These are phyloP conservation scores for Cronartium ribicola DNA, from an alignment of 1,284 basidiomycete genomes.

Conservation along the genomic window DNA sequence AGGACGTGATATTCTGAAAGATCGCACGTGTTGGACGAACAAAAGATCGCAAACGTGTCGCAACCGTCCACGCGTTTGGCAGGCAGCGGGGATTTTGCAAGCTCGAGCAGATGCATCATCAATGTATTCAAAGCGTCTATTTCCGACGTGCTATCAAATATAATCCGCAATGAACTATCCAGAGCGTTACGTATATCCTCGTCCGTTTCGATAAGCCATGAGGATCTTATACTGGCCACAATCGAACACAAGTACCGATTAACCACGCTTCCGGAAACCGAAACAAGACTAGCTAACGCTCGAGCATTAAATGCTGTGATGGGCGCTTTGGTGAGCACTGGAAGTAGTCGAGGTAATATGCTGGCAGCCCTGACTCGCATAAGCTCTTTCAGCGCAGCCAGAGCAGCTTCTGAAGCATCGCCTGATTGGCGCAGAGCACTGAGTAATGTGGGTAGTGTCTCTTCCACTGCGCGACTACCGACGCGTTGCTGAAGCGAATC, in stretches of 20 bases:
- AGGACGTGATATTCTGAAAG: slow-evolving; percentile 72
- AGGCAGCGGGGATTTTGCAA: slow-evolving; percentile 72
- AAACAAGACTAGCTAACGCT: slow-evolving; percentile 81
- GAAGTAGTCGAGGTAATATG: slow-evolving; percentile 97
- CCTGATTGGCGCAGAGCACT: slow-evolving; percentile 88
- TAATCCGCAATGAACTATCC: slow-evolving; percentile 67
- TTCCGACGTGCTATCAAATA: slow-evolving; percentile 73
- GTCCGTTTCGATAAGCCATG: slow-evolving; percentile 60
- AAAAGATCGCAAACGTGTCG: slow-evolving; percentile 72
- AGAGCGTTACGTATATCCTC: slow-evolving; percentile 70
- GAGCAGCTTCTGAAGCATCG: slow-evolving; percentile 85
- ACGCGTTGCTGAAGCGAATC: slow-evolving; percentile 86
- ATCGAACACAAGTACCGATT: slow-evolving; percentile 70
- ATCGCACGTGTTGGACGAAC: slow-evolving; percentile 60
- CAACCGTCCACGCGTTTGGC: slow-evolving; percentile 71
- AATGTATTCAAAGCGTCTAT: slow-evolving; percentile 78
- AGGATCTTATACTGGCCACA: slow-evolving; percentile 67
- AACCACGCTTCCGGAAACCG: slow-evolving; percentile 91
- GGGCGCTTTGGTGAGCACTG: slow-evolving; percentile 80
- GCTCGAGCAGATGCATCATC: slow-evolving; percentile 78
- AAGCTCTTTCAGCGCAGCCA: slow-evolving; percentile 85
- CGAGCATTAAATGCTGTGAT: slow-evolving; percentile 96
- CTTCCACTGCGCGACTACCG: slow-evolving; percentile 86
- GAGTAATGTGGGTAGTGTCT: slow-evolving; percentile 90
- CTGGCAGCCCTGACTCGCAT: slow-evolving; percentile 71